Percentiles rank a stretch among this genome's conserved stretches.
Evolutionary conservation across 2,329 filamentous ascomycete species (phyloP).

Genomic region (Ophiostoma ulmi): DNA sequence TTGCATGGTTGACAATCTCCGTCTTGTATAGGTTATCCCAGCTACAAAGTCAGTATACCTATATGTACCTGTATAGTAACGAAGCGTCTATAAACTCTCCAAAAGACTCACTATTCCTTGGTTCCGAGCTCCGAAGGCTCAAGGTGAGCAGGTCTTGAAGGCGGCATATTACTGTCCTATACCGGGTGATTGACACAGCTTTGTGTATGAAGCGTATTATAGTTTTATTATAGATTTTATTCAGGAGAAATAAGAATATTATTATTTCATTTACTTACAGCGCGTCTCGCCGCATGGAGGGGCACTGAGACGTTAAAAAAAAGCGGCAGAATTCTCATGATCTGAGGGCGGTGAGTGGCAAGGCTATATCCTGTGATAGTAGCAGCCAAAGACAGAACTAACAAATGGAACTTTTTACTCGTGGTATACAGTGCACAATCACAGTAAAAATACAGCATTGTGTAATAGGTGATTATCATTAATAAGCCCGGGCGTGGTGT

Average conservation of each 20-base stretch:
- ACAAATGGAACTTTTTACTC: background rate
- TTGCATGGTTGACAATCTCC: conserved; percentile 65
- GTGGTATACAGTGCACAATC: background rate
- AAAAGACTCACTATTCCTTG: conserved; percentile 70
- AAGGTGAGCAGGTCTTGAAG: conserved; percentile 56
- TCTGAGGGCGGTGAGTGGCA: background rate
- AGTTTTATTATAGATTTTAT: background rate
- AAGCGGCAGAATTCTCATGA: background rate
- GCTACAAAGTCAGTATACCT: conserved; percentile 40
- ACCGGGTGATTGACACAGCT: background rate
- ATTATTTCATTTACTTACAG: background rate
- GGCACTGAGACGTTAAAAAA: conserved; percentile 3
- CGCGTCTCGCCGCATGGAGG: background rate
- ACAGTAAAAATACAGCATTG: background rate
- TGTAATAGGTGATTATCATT: background rate
- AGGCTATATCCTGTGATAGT: background rate
- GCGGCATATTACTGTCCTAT: background rate
- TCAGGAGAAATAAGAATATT: background rate
- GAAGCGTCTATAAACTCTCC: too few relatives aligned
- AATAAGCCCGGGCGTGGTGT: background rate
- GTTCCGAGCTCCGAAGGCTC: conserved; percentile 77
- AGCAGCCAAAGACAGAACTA: background rate
- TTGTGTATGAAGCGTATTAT: background rate
- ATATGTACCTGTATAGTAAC: too few relatives aligned
- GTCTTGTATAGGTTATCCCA: conserved; percentile 70